Evolutionary conservation across 176 grass and related monocot genomes (phyloP), one percentile per base, ranked within the genome.

Genomic region (Musa itinerans): DNA sequence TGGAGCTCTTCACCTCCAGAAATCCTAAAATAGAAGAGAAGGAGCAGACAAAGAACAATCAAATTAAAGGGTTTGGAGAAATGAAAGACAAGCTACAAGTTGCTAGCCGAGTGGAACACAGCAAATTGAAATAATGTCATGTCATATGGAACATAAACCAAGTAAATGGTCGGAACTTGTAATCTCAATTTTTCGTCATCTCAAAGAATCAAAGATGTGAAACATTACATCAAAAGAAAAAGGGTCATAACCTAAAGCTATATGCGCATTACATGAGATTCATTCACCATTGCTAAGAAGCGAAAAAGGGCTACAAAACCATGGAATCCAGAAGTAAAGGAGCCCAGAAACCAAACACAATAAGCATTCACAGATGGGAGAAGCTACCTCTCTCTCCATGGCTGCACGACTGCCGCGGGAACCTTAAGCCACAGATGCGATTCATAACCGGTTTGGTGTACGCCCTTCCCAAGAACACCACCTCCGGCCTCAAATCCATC

Each of bases 1-100:
- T 83, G 52, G 76, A 83, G 76, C 55, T 81, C 52, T 86, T 83
- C 53, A 11, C 71, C 74, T 79, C 65, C 73, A 78, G 54, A 53
- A 71, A 66, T 50, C 69, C 69, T 80, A 57, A 52, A 27, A 53
- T 26, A 27, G 15, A 65, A 65, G 68, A 9, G 48, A 17, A 70
- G 29, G 68, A 50, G 12, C 24, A 34, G 50, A 67, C 9, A 29
- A 14, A 12, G 17, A 34, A 20, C 19, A 76, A 63, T 63, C 29
- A 76, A 50, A 7, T 51, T 50, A 22, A 76, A 14, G 16, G 16
- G 22, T 24, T n/a, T 49, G 23, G 65, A 4, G 34, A 34, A 34
- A 34, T 34, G 34, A 34, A 34, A 34, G 27, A 29, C 2, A 21
- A 63, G 16, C 59, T 24, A 24, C 24, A 24, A 24, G 24, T 63